Percentiles rank a stretch among this genome's conserved stretches.
Conservation (phyloP, 805 yeast genomes). For the Priceomyces fermenticarens region DNA sequence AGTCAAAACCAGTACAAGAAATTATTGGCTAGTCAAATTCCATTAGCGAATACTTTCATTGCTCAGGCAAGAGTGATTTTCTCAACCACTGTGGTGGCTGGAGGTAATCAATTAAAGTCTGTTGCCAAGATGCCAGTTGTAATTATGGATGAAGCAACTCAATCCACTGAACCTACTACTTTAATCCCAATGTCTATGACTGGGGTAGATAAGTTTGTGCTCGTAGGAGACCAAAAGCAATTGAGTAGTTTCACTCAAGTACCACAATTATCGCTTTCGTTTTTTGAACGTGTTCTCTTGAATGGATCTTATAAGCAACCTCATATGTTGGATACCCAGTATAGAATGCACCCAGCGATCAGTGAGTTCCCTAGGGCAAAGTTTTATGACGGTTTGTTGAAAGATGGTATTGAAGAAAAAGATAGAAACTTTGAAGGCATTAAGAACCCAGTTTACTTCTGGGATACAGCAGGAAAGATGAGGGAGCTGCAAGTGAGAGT, state of each 20-base stretch:
- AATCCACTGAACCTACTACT: constrained; percentile 70
- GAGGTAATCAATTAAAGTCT: constrained; percentile 59
- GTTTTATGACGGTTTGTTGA: constrained; percentile 48
- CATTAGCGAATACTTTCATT: constrained; percentile 47
- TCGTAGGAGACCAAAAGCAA: constrained; percentile 77
- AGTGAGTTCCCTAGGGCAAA: constrained; percentile 55
- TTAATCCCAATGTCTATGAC: constrained; percentile 68
- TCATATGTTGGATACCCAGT: constrained; percentile 67
- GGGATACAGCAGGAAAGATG: constrained; percentile 52
- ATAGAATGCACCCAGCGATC: constrained; percentile 65
- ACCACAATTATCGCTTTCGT: constrained; percentile 61
- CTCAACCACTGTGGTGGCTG: constrained; percentile 72
- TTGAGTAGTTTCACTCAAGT: constrained; percentile 69
- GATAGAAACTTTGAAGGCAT: constrained; percentile 48
- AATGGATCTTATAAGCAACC: constrained; percentile 62
- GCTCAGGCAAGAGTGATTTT: constrained; percentile 68
- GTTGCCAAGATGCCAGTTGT: constrained; percentile 59
- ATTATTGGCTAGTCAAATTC: constrained; percentile 40
- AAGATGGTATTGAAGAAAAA: constrained; percentile 57
- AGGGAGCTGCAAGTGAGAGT: constrained; percentile 50
- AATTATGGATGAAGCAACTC: constrained; percentile 78
- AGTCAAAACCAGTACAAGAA: constrained; percentile 50
- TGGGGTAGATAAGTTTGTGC: constrained; percentile 62
- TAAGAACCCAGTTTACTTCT: constrained; percentile 53
- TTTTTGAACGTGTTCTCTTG: constrained; percentile 63